Conservation (phyloP, 352 stramenopile species). For the Pythium utonaiense region DNA sequence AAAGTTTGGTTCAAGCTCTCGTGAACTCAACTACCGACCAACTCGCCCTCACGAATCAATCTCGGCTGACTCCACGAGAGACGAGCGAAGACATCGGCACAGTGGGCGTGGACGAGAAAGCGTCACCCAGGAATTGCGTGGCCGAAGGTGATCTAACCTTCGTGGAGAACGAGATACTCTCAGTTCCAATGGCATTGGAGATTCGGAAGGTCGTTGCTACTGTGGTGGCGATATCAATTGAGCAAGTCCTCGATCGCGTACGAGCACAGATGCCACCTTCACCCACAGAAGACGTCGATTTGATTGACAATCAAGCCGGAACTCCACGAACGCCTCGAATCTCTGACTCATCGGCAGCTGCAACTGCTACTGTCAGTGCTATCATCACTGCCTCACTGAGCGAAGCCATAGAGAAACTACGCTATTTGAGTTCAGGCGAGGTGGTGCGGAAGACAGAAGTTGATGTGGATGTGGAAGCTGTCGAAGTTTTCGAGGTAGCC, state of each 20-base stretch:
- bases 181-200: conserved; percentile 24
- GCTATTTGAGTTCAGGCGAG: not conserved
- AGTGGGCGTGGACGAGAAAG: too few species aligned
- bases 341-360: not conserved
- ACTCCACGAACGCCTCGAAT: not conserved
- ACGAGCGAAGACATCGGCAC: not conserved
- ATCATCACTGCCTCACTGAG: conserved; percentile 8
- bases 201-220: conserved; percentile 23
- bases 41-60: not conserved
- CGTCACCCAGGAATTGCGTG: too few species aligned
- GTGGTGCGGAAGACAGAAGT: not conserved
- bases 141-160: too few species aligned
- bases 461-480: not conserved
- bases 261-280: not conserved
- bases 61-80: not conserved
- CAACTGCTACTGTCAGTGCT: not conserved
- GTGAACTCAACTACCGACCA: conserved; percentile 14
- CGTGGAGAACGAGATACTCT: conserved; percentile 3
- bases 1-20: conserved; percentile 12
- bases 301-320: conserved; percentile 1
- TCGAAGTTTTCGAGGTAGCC: not conserved
- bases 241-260: conserved; percentile 24
- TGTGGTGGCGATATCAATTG: conserved; percentile 22
- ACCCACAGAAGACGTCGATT: not conserved
- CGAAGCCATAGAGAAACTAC: conserved; percentile 11